phyloP scores from a whole-genome alignment of 331 rosid species.

The Saraca asoca region DNA sequence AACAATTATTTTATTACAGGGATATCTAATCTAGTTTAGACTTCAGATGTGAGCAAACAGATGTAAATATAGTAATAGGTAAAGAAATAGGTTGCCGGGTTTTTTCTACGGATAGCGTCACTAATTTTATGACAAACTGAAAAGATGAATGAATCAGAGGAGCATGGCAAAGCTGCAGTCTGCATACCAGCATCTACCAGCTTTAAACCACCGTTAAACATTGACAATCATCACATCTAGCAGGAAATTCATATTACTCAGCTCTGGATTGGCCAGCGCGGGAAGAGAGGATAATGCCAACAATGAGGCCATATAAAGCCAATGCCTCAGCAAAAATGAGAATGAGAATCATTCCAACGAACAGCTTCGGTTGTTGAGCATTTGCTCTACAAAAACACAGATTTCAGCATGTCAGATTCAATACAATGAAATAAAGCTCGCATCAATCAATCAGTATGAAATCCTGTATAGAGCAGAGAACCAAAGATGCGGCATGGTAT shows the following conservation, averaged over 20 bases:
- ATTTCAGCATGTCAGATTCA: conserved; percentile 18
- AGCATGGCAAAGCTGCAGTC: conserved; percentile 31
- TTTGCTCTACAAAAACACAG: conserved; percentile 52
- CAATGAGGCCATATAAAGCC: conserved; percentile 78
- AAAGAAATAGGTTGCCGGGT: conserved; percentile 36
- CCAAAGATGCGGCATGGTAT: no score
- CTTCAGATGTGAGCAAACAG: no score
- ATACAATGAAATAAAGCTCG: neutral
- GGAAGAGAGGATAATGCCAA: conserved; percentile 79
- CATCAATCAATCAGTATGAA: no score
- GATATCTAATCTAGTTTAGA: conserved; percentile 36
- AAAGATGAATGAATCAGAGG: conserved; percentile 19
- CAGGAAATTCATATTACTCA: conserved; percentile 36
- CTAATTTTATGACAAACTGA: conserved; percentile 16
- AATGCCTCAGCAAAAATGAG: conserved; percentile 78
- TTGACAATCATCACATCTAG: conserved; percentile 21
- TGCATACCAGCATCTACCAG: conserved; percentile 10
- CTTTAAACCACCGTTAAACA: conserved; percentile 11
- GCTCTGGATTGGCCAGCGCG: conserved; percentile 80
- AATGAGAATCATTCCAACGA: conserved; percentile 72
- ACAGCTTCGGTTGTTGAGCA: conserved; percentile 72
- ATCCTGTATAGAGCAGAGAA: no score
- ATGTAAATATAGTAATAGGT: conserved; percentile 9
- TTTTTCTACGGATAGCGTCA: conserved; percentile 42
- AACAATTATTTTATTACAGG: conserved; percentile 13